Percentiles rank a stretch among this genome's conserved stretches.
phyloP scores from a whole-genome alignment of 78 protist genomes.

The Andalucia godoyi region DNA sequence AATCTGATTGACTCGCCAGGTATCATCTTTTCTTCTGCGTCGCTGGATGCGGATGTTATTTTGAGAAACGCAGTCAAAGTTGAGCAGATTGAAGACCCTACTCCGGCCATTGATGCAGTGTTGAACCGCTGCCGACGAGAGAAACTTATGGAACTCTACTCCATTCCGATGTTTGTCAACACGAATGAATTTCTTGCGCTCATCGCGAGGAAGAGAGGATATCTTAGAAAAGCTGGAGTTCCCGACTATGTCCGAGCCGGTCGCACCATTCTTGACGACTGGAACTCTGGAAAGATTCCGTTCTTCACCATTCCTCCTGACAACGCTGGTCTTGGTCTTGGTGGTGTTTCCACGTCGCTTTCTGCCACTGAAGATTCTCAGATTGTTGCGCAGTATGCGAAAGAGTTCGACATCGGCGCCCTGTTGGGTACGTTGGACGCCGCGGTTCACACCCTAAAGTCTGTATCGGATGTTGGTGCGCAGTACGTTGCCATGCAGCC shows the following conservation, averaged over 20 bases:
- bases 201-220: background rate
- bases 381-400: background rate
- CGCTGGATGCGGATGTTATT: constrained; percentile 19
- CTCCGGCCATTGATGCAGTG: constrained; percentile 1
- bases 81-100: constrained; percentile 45
- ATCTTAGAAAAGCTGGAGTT: constrained; percentile 6
- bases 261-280: constrained; percentile 32
- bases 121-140: constrained; percentile 6
- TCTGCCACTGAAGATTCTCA: background rate
- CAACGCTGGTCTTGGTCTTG: background rate
- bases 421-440: background rate
- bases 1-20: constrained; percentile 94
- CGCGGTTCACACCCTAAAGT: background rate
- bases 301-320: constrained; percentile 29
- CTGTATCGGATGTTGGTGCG: background rate
- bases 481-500: background rate
- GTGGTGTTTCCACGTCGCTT: background rate
- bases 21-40: constrained; percentile 7
- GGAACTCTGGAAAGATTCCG: constrained; percentile 25
- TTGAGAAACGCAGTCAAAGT: constrained; percentile 43
- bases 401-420: background rate
- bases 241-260: constrained; percentile 31
- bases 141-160: background rate
- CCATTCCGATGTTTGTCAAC: background rate
- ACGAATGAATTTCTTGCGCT: background rate